Evolutionary conservation across 176 grass and related monocot genomes (phyloP).

Genomic region (Bromus sterilis): DNA sequence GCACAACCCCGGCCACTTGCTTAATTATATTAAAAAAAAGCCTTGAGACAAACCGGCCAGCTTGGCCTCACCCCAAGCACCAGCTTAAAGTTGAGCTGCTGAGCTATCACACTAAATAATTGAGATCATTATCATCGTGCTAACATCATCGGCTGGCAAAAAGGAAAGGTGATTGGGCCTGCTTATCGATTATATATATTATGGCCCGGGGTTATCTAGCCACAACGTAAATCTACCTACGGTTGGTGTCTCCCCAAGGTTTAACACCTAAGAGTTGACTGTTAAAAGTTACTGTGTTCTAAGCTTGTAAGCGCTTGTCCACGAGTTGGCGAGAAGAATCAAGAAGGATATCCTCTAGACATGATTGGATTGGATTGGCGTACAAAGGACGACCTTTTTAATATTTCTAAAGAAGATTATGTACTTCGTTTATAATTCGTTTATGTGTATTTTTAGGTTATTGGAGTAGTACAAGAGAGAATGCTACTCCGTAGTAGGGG

Average conservation of each 20-base stretch:
- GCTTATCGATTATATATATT: slow-evolving; percentile 3
- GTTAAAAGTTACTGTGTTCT: too few relatives aligned
- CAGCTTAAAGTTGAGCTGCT: neutral
- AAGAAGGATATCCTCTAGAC: neutral
- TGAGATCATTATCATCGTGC: slow-evolving; percentile 37
- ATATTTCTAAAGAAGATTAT: neutral
- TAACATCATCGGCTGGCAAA: slow-evolving; percentile 3
- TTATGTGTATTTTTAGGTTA: neutral
- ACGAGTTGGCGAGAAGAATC: neutral
- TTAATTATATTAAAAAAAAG: neutral
- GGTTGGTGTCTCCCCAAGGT: too few relatives aligned
- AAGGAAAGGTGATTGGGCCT: slow-evolving; percentile 12
- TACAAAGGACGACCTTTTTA: neutral
- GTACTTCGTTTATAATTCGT: neutral
- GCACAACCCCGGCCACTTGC: neutral
- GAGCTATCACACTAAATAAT: slow-evolving; percentile 15
- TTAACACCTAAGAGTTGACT: too few relatives aligned
- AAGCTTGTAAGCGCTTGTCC: too few relatives aligned
- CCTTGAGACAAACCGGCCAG: slow-evolving; percentile 50
- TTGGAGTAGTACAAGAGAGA: too few relatives aligned
- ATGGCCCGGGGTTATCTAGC: too few relatives aligned
- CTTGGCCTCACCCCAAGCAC: slow-evolving; percentile 26
- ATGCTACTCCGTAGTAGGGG: neutral
- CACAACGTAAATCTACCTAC: too few relatives aligned
- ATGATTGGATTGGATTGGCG: neutral